phyloP scores from a whole-genome alignment of 805 yeast genomes.

The Groenewaldozyma salmanticensis region DNA sequence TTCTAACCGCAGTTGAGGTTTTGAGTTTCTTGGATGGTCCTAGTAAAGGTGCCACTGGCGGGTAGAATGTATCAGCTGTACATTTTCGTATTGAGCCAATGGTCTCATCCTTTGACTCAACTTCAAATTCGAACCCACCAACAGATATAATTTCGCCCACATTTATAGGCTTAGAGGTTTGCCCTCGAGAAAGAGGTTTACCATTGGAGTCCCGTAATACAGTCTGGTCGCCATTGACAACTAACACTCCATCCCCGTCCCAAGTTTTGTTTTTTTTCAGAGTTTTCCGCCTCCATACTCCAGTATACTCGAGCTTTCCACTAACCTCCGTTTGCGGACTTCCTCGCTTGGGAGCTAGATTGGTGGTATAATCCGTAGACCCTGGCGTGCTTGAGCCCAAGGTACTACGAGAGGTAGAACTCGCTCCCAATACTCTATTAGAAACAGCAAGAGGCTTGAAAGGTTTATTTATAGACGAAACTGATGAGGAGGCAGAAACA shows the following conservation, averaged over 20 bases:
- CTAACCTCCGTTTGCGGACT: neutral
- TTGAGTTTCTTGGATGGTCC: neutral
- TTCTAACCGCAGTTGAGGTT: conserved; percentile 7
- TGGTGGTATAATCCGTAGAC: too few species aligned
- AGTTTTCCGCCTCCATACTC: conserved; percentile 44
- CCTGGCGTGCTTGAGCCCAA: too few species aligned
- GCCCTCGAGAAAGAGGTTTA: conserved; percentile 6
- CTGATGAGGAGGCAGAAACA: too few species aligned
- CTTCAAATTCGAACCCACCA: conserved; percentile 46
- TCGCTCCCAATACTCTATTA: too few species aligned
- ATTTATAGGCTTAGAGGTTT: conserved; percentile 9
- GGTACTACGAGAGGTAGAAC: too few species aligned
- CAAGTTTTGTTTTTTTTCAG: conserved; percentile 80
- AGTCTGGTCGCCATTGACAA: conserved; percentile 16
- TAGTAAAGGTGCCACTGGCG: neutral
- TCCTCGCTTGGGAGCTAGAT: too few species aligned
- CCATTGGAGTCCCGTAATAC: conserved; percentile 21
- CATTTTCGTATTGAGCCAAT: neutral
- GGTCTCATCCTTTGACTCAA: conserved; percentile 7
- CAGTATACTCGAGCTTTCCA: neutral
- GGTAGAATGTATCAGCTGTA: neutral
- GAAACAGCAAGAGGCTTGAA: too few species aligned
- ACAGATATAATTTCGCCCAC: conserved; percentile 37
- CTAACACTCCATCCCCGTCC: conserved; percentile 81
- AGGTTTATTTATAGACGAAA: too few species aligned